Percentiles rank a stretch among this genome's conserved stretches.
Conservation (phyloP, 345 rosid genomes). For the Chamaenerion angustifolium region DNA sequence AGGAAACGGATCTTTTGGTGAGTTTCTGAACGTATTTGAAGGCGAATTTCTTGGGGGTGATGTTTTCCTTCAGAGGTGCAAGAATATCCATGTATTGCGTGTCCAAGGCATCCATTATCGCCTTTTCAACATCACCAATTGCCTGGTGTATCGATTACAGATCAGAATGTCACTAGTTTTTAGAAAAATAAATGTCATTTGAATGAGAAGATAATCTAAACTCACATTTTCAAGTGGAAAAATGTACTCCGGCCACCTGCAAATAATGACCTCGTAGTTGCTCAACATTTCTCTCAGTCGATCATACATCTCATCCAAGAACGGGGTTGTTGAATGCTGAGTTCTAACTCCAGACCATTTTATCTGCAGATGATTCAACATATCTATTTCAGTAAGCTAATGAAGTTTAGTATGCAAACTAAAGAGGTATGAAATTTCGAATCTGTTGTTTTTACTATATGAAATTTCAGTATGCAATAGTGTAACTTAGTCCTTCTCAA, state of each 20-base stretch:
- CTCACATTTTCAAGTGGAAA: slow-evolving; percentile 86
- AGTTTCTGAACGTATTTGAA: slow-evolving; percentile 84
- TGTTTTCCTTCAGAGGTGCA: slow-evolving; percentile 79
- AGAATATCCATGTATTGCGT: slow-evolving; percentile 88
- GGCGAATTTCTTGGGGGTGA: slow-evolving; percentile 81
- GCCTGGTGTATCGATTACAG: slow-evolving; percentile 30
- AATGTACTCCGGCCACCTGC: slow-evolving; percentile 94
- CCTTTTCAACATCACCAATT: slow-evolving; percentile 89
- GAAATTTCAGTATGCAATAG: no score
- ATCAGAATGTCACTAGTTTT: slow-evolving; percentile 2
- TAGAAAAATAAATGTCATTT: background rate
- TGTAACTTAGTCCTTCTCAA: no score
- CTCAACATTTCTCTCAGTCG: slow-evolving; percentile 59
- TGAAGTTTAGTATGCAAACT: no score
- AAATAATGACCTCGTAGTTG: slow-evolving; percentile 76
- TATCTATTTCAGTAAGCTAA: no score
- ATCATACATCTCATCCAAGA: slow-evolving; percentile 88
- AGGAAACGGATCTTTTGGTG: slow-evolving; percentile 59
- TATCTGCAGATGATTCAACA: slow-evolving; percentile 41
- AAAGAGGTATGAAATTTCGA: no score
- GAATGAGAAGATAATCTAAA: slow-evolving; percentile 5
- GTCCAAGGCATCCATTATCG: slow-evolving; percentile 84
- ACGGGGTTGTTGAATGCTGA: slow-evolving; percentile 89
- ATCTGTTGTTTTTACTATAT: no score
- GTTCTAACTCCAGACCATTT: slow-evolving; percentile 95